Evolutionary conservation across 2,329 filamentous ascomycete genomes (phyloP).

Genomic region (Fusarium verticillioides): DNA sequence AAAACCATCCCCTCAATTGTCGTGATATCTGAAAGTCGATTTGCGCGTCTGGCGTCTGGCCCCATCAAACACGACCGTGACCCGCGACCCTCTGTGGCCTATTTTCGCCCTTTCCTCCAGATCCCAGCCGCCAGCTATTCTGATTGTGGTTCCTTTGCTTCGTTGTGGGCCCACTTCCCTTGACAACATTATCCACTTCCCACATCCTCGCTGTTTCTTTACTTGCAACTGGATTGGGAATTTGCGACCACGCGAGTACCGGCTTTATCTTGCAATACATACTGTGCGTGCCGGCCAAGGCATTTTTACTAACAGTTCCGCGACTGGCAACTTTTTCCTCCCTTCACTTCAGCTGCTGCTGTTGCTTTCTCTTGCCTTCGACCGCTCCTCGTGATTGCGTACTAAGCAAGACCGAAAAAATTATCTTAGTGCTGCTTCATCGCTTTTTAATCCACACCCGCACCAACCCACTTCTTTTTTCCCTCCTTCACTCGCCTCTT

Average conservation of each 20-base stretch:
- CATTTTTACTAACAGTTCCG: slow-evolving; percentile 41
- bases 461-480: slow-evolving; percentile 40
- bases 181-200: slow-evolving; percentile 43
- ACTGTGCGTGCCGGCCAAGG: slow-evolving; percentile 38
- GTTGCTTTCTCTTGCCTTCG: slow-evolving; percentile 17
- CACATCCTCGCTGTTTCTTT: slow-evolving; percentile 26
- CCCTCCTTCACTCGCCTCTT: slow-evolving; percentile 39
- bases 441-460: slow-evolving; percentile 38
- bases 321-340: slow-evolving; percentile 9
- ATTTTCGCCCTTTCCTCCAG: slow-evolving; percentile 41
- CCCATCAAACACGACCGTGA: slow-evolving; percentile 45
- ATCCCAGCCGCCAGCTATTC: slow-evolving; percentile 45
- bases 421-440: slow-evolving; percentile 34
- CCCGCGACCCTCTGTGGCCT: slow-evolving; percentile 41
- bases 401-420: slow-evolving; percentile 33
- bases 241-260: slow-evolving; percentile 35
- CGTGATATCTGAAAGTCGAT: slow-evolving; percentile 34
- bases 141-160: slow-evolving; percentile 44
- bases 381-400: slow-evolving; percentile 25
- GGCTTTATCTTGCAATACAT: slow-evolving; percentile 18
- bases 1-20: slow-evolving; percentile 17
- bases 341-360: slow-evolving; percentile 2
- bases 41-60: slow-evolving; percentile 46
- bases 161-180: slow-evolving; percentile 44
- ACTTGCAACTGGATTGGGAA: slow-evolving; percentile 28